Evolutionary conservation across 306 rosid species (phyloP).

Genomic region (Vigna reflexopilosa): DNA sequence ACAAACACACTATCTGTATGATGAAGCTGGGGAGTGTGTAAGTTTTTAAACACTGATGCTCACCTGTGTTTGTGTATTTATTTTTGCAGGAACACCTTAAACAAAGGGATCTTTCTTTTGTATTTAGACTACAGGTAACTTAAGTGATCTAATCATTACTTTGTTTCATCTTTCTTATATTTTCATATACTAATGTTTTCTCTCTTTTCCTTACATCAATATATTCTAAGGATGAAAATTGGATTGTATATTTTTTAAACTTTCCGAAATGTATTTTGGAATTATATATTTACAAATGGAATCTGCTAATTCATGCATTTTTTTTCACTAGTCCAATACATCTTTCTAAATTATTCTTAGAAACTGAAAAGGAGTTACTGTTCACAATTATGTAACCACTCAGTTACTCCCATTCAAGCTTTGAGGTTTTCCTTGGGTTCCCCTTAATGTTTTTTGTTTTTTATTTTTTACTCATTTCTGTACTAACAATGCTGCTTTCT

Average conservation of each 20-base stretch:
- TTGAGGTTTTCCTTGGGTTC: too few relatives aligned
- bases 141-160: constrained; percentile 23
- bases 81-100: constrained; percentile 83
- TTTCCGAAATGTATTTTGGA: constrained; percentile 11
- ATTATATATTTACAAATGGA: neutral
- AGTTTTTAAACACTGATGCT: constrained; percentile 38
- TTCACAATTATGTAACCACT: neutral
- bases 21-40: constrained; percentile 32
- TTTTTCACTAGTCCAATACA: neutral
- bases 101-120: constrained; percentile 91
- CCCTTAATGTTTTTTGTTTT: neutral
- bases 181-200: neutral
- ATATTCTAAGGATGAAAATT: constrained; percentile 9
- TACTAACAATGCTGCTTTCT: neutral
- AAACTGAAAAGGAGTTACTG: constrained; percentile 10
- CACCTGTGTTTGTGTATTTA: constrained; percentile 40
- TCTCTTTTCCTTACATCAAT: neutral
- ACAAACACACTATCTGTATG: neutral
- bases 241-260: neutral
- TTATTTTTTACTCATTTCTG: constrained; percentile 2
- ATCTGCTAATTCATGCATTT: neutral
- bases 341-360: constrained; percentile 9
- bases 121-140: constrained; percentile 95
- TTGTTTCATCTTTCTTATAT: constrained; percentile 29
- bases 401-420: neutral